phyloP scores from a whole-genome alignment of 192 early-diverging fungal species.

The Linnemannia hyalina region DNA sequence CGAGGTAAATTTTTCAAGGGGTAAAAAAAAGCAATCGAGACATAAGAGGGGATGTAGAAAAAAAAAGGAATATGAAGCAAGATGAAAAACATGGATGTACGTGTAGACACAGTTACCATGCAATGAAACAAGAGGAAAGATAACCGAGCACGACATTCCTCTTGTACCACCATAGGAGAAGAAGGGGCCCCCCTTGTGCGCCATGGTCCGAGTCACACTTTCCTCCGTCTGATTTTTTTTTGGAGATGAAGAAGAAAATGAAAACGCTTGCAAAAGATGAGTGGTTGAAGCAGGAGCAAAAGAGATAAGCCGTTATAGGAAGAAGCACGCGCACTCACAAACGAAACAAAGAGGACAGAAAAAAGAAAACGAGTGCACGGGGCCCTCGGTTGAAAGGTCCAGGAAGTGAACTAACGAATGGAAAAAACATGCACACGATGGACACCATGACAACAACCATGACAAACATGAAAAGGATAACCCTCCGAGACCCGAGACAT shows the following conservation, averaged over 20 bases:
- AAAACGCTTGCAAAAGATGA: too few species aligned
- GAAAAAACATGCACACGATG: not conserved
- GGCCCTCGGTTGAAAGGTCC: not conserved
- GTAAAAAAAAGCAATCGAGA: not conserved
- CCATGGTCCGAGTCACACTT: not conserved
- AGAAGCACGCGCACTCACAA: conserved; percentile 1
- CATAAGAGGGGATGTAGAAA: not conserved
- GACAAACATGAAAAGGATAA: not conserved
- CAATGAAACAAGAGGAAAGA: conserved; percentile 8
- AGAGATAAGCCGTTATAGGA: not conserved
- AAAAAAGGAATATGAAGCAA: not conserved
- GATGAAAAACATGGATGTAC: not conserved
- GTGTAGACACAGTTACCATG: not conserved
- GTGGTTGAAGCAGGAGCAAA: too few species aligned
- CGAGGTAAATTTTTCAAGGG: not conserved
- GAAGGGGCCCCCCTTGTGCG: not conserved
- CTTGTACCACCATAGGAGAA: not conserved
- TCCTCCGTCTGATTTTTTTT: too few species aligned
- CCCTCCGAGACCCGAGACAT: not conserved
- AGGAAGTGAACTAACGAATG: not conserved
- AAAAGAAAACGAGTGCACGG: not conserved
- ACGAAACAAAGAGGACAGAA: not conserved
- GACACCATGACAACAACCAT: conserved; percentile 11
- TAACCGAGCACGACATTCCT: not conserved
- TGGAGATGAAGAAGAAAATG: too few species aligned